Evolutionary conservation across 1,139 yeast genomes (phyloP).

Genomic region (Cylindricascospora bacillispora): DNA sequence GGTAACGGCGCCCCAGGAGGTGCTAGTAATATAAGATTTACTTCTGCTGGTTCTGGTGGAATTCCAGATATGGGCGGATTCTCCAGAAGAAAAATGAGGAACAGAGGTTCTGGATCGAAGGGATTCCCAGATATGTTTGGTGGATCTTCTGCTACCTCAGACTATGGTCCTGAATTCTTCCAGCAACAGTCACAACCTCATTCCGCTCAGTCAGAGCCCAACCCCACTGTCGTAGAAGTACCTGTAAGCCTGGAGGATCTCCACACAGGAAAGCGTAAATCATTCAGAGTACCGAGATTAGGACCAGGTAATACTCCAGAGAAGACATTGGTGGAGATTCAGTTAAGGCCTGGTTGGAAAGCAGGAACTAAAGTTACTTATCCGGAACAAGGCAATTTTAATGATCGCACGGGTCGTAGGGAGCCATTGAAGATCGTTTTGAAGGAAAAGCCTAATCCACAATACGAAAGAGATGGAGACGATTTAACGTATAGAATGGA

Average conservation of each 20-base stretch:
- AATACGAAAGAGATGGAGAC: slow-evolving; percentile 78
- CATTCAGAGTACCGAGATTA: slow-evolving; percentile 78
- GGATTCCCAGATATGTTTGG: slow-evolving; percentile 31
- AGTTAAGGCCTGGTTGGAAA: slow-evolving; percentile 91
- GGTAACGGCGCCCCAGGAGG: slow-evolving; percentile 13
- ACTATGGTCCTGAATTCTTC: slow-evolving; percentile 50
- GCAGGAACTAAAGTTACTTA: slow-evolving; percentile 91
- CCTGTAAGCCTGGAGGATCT: slow-evolving; percentile 77
- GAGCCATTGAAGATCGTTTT: slow-evolving; percentile 84
- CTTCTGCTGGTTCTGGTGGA: slow-evolving; percentile 21
- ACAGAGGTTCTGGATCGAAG: slow-evolving; percentile 27
- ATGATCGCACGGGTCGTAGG: slow-evolving; percentile 59
- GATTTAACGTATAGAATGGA: slow-evolving; percentile 61
- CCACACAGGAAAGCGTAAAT: slow-evolving; percentile 68
- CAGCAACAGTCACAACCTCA: slow-evolving; percentile 33
- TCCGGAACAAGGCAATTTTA: slow-evolving; percentile 82
- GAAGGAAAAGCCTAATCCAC: slow-evolving; percentile 76
- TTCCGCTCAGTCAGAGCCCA: slow-evolving; percentile 22
- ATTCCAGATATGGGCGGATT: slow-evolving; percentile 17
- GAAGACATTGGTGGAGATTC: slow-evolving; percentile 64
- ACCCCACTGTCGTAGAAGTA: slow-evolving; percentile 36
- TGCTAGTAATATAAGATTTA: slow-evolving; percentile 9
- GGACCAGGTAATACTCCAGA: slow-evolving; percentile 56
- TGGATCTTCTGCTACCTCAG: slow-evolving; percentile 30
- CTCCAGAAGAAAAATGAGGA: slow-evolving; percentile 33